Conservation (phyloP, 768 basidiomycete species). For the Cubamyces lactineus region DNA sequence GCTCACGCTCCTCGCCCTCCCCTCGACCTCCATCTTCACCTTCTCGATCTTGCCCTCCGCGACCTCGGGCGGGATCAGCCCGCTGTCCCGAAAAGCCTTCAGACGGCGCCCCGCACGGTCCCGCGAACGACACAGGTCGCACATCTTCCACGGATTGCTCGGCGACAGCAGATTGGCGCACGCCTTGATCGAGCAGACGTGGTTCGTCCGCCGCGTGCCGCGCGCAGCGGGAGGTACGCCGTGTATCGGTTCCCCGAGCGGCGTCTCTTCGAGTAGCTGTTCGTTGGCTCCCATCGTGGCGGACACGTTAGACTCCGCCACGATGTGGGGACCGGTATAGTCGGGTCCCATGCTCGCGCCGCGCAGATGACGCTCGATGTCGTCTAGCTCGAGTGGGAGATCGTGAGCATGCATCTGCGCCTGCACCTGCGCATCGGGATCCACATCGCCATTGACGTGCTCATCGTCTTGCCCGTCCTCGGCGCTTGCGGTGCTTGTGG, state of each 20-base stretch:
- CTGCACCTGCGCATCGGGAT: too few relatives aligned
- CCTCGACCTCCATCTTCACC: slow-evolving; percentile 15
- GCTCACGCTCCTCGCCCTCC: background rate
- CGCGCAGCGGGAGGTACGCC: slow-evolving; percentile 36
- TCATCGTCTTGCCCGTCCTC: background rate
- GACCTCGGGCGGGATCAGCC: slow-evolving; percentile 22
- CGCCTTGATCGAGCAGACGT: slow-evolving; percentile 42
- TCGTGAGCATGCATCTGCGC: background rate
- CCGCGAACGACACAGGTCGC: slow-evolving; percentile 47
- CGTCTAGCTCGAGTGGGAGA: slow-evolving; percentile 1
- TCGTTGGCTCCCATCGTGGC: background rate
- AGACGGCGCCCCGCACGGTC: slow-evolving; percentile 38
- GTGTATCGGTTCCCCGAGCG: slow-evolving; percentile 15
- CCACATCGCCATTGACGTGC: background rate
- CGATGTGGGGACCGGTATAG: background rate
- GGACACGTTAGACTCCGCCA: slow-evolving; percentile 5
- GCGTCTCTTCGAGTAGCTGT: slow-evolving; percentile 6
- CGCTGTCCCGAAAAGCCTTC: slow-evolving; percentile 35
- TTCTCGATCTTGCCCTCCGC: slow-evolving; percentile 11
- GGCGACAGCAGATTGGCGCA: slow-evolving; percentile 51
- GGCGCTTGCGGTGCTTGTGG: background rate
- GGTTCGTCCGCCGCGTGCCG: slow-evolving; percentile 38
- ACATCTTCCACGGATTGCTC: slow-evolving; percentile 50
- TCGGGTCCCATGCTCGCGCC: slow-evolving; percentile 8
- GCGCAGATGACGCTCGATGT: slow-evolving; percentile 11